Evolutionary conservation across 306 rosid species (phyloP).

Genomic region (Acmispon strigosus): DNA sequence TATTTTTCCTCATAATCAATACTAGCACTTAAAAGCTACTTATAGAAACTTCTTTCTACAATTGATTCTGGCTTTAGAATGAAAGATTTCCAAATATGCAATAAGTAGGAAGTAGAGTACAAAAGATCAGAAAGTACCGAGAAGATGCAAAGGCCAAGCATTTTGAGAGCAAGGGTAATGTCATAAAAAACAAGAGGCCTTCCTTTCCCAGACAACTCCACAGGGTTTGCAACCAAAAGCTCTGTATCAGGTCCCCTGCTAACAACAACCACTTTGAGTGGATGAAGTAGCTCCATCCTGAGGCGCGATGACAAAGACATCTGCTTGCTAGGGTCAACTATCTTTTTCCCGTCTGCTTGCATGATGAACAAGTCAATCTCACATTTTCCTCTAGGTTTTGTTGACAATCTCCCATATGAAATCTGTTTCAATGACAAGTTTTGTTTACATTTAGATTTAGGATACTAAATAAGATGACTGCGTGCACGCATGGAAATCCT

Average conservation of each 20-base stretch:
- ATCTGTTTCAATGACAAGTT: slow-evolving; percentile 48
- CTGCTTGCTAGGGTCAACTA: slow-evolving; percentile 74
- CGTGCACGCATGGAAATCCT: too few species aligned
- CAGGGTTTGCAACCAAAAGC: slow-evolving; percentile 85
- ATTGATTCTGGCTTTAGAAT: too few species aligned
- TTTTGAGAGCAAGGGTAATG: slow-evolving; percentile 82
- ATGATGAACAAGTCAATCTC: slow-evolving; percentile 87
- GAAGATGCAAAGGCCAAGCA: slow-evolving; percentile 64
- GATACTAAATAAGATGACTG: neutral
- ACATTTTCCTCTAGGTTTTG: slow-evolving; percentile 50
- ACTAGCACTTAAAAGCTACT: too few species aligned
- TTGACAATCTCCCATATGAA: slow-evolving; percentile 79
- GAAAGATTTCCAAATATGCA: too few species aligned
- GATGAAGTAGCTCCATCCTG: slow-evolving; percentile 64
- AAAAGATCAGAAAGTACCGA: slow-evolving; percentile 50
- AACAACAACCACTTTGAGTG: slow-evolving; percentile 66
- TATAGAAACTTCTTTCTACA: too few species aligned
- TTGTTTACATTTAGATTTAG: neutral
- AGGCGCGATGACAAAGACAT: slow-evolving; percentile 56
- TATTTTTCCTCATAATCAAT: too few species aligned
- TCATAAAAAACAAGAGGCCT: slow-evolving; percentile 93
- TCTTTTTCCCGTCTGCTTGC: slow-evolving; percentile 92
- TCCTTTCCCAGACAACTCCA: slow-evolving; percentile 85
- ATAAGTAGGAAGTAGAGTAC: neutral
- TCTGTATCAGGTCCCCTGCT: slow-evolving; percentile 90